Evolutionary conservation across 2,329 filamentous ascomycete genomes (phyloP).

Genomic region (Xylaria sp.): DNA sequence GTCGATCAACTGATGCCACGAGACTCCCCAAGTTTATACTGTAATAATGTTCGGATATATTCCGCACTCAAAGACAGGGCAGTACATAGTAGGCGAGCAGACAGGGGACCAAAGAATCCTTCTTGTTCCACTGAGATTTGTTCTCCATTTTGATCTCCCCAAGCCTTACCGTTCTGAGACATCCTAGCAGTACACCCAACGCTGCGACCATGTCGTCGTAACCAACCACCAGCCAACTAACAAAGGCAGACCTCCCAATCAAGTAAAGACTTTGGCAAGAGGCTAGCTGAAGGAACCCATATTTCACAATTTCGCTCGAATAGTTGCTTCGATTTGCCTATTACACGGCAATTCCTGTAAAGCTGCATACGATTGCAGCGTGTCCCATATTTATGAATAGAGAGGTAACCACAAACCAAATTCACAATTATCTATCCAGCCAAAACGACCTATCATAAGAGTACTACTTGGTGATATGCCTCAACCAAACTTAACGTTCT

Average conservation of each 20-base stretch:
- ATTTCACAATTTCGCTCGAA: slow-evolving; percentile 15
- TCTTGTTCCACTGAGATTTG: slow-evolving; percentile 22
- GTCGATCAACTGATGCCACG: slow-evolving; percentile 6
- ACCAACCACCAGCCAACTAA: slow-evolving; percentile 24
- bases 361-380: slow-evolving; percentile 6
- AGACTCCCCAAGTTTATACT: slow-evolving; percentile 4
- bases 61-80: slow-evolving; percentile 27
- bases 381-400: slow-evolving; percentile 1
- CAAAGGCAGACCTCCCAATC: slow-evolving; percentile 28
- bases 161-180: slow-evolving; percentile 28
- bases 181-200: slow-evolving; percentile 13
- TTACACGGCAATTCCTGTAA: slow-evolving; percentile 20
- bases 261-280: slow-evolving; percentile 25
- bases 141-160: slow-evolving; percentile 30
- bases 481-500: background rate
- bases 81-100: background rate
- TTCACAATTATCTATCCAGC: background rate
- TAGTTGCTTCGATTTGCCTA: slow-evolving; percentile 9
- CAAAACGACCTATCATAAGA: slow-evolving; percentile 6
- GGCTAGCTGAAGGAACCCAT: slow-evolving; percentile 30
- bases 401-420: background rate
- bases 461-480: background rate
- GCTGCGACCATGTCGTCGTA: slow-evolving; percentile 19
- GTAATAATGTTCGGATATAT: slow-evolving; percentile 29
- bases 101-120: slow-evolving; percentile 18